Evolutionary conservation across 176 grass and related monocot genomes (phyloP).

Genomic region (Musa acuminata): DNA sequence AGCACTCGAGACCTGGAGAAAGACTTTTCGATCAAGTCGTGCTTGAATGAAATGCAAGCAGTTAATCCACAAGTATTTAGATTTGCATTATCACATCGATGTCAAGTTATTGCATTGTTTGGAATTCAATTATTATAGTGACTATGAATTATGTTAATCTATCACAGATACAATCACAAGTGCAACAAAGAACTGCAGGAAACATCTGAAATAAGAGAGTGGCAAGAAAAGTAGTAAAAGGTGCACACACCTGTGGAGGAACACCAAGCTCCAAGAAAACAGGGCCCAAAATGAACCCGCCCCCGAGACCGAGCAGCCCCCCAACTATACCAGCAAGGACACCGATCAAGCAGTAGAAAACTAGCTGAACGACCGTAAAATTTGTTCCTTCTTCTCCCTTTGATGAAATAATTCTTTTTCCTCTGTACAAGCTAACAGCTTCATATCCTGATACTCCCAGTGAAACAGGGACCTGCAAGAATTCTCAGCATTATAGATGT

Average conservation of each 20-base stretch:
- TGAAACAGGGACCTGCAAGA: slow-evolving; percentile 57
- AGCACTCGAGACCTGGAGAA: slow-evolving; percentile 79
- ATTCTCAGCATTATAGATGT: neutral
- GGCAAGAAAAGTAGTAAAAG: neutral
- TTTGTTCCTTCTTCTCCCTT: slow-evolving; percentile 14
- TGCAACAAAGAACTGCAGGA: neutral
- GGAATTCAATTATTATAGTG: no score
- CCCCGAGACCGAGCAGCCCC: slow-evolving; percentile 31
- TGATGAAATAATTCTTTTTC: slow-evolving; percentile 41
- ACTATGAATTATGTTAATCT: neutral
- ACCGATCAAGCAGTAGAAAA: slow-evolving; percentile 17
- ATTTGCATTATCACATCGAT: neutral
- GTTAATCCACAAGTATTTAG: neutral
- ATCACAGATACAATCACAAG: neutral
- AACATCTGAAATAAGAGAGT: neutral
- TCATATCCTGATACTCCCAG: slow-evolving; percentile 69
- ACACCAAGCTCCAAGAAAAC: slow-evolving; percentile 37
- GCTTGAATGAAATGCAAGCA: neutral
- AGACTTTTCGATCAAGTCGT: neutral
- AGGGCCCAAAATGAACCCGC: slow-evolving; percentile 39
- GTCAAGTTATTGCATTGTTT: no score
- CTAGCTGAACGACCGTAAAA: slow-evolving; percentile 16
- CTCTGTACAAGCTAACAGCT: slow-evolving; percentile 59
- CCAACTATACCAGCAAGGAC: slow-evolving; percentile 31
- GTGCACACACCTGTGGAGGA: slow-evolving; percentile 28